phyloP scores from a whole-genome alignment of 129 eudicot species.

The Chrysanthemum makinoi region DNA sequence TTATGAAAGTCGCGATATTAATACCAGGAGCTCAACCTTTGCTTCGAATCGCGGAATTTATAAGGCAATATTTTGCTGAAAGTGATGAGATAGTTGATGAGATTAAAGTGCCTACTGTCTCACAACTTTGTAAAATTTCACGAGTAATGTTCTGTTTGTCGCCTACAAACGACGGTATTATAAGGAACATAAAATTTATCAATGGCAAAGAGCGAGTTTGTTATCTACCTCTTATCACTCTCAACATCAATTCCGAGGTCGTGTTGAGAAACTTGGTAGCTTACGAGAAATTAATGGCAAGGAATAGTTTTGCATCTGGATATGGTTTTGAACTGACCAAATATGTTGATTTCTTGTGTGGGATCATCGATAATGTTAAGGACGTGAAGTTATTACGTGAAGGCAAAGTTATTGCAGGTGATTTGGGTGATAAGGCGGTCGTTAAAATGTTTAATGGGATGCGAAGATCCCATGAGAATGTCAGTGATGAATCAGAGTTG shows the following conservation, averaged over 20 bases:
- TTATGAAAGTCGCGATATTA: constrained; percentile 7
- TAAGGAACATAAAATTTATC: constrained; percentile 27
- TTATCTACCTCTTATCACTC: constrained; percentile 41
- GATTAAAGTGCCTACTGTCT: constrained; percentile 48
- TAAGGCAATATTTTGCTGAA: not conserved
- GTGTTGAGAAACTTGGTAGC: constrained; percentile 54
- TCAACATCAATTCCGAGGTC: constrained; percentile 40
- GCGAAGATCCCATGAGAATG: constrained; percentile 21
- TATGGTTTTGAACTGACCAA: constrained; percentile 33
- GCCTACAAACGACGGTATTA: constrained; percentile 19
- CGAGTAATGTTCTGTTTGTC: constrained; percentile 31
- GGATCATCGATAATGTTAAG: constrained; percentile 32
- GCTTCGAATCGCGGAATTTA: not conserved
- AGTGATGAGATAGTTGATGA: constrained; percentile 23
- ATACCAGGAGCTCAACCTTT: constrained; percentile 17
- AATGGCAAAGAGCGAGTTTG: constrained; percentile 12
- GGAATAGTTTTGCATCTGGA: constrained; percentile 1
- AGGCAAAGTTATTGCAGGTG: constrained; percentile 19
- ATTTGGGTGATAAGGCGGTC: constrained; percentile 31
- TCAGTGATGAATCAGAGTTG: constrained; percentile 16
- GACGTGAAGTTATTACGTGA: constrained; percentile 30
- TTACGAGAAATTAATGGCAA: constrained; percentile 32
- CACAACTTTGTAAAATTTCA: constrained; percentile 27
- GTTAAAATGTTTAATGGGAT: constrained; percentile 54
- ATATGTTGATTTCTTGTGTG: constrained; percentile 52